Evolutionary conservation across 2,329 filamentous ascomycete species (phyloP).

Genomic region (Pezicula carpinea): DNA sequence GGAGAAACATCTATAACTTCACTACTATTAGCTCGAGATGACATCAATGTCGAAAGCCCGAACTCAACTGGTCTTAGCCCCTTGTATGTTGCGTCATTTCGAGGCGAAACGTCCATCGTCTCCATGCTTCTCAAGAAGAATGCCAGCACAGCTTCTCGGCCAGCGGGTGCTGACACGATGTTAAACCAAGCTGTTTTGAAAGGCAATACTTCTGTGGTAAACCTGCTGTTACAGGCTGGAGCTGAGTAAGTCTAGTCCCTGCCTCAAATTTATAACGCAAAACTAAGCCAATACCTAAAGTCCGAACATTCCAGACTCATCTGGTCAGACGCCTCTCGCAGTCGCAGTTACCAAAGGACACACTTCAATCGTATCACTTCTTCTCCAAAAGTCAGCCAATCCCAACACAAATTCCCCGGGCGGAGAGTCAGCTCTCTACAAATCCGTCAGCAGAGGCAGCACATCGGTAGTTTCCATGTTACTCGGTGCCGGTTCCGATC

Average conservation of each 20-base stretch:
- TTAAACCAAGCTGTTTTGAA: conserved; percentile 8
- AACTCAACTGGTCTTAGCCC: conserved; percentile 75
- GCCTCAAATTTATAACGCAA: not conserved
- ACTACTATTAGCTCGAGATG: conserved; percentile 67
- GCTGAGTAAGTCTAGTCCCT: conserved; percentile 10
- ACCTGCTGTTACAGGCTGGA: conserved; percentile 9
- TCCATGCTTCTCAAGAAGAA: conserved; percentile 8
- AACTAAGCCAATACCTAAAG: conserved; percentile 3
- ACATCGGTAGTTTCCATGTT: conserved; percentile 8
- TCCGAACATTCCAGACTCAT: conserved; percentile 4
- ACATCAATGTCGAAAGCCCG: conserved; percentile 67
- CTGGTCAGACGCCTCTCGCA: conserved; percentile 10
- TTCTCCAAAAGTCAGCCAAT: conserved; percentile 9
- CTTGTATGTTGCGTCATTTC: conserved; percentile 6
- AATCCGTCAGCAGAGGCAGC: conserved; percentile 5
- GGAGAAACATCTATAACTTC: conserved; percentile 6
- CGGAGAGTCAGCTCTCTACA: conserved; percentile 9
- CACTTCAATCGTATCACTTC: conserved; percentile 3
- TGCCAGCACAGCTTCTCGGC: conserved; percentile 2
- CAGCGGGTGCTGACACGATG: conserved; percentile 4
- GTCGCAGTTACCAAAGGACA: conserved; percentile 9
- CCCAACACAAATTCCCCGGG: conserved; percentile 2
- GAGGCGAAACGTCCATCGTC: conserved; percentile 8
- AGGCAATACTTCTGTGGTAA: conserved; percentile 5
- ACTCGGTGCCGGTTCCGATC: conserved; percentile 7